Base-by-base conservation (phyloP, 805 yeast genomes). In the Cyberlindnera japonica region DNA sequence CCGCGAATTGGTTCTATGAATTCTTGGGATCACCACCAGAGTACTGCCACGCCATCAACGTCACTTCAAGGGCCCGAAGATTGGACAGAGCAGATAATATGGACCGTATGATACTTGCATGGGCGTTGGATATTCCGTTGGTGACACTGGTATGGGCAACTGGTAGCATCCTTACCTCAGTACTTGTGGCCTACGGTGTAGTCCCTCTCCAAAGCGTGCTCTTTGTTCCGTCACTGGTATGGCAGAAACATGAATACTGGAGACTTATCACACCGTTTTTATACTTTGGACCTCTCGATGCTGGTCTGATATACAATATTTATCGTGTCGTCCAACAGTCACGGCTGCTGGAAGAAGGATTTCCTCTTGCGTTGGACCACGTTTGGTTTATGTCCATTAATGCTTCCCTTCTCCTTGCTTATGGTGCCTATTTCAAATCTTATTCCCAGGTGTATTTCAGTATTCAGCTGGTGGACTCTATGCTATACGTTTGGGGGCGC, bases 71-170 rank as follows among this genome's bases (percentile, higher is more conserved):
- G n/a, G n/a, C n/a, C n/a, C n/a, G n/a, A n/a, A n/a, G n/a, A n/a
- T n/a, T n/a, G n/a, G n/a, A 16, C n/a, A 19, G 11, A 27, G 15
- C 19, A 12, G 20, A 40, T 38, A 38, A 12, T 43, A 55, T 55
- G 59, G 59, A 55, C 13, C 44, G 55, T 16, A 43, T 53, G 14
- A 41, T 44, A 2, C 15, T 50, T 18, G 49, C 52, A 7, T 46
- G 51, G 49, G 37, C 41, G 6, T 37, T 18, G 2, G 41, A 35
- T 9, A 25, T 51, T 18, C 58, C 59, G 5, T 16, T 41, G 5
- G 49, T 48, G 3, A 55, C 59, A 2, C 42, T 50, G 28, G 17
- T 40, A 14, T 54, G 57, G 58, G 22, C 39, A 2, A 35, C 38
- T 1, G 35, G 44, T 2, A 30, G 45, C 6, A 7, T 49, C 4